phyloP scores from a whole-genome alignment of 805 yeast genomes.

The Pichia rugopelliculosa region DNA sequence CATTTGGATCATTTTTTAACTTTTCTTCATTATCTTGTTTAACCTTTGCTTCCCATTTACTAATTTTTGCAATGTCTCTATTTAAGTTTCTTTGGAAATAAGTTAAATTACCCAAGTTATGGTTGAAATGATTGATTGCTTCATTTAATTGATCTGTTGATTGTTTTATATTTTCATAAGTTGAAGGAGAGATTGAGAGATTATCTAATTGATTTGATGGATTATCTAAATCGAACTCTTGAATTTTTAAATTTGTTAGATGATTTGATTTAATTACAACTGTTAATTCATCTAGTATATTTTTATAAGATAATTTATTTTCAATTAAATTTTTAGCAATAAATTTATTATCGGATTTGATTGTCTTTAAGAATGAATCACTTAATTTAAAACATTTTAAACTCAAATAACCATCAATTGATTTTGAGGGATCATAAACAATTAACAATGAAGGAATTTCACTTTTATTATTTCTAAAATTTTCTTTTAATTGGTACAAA shows the following conservation, averaged over 20 bases:
- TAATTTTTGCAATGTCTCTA: slow-evolving; percentile 61
- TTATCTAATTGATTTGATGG: slow-evolving; percentile 15
- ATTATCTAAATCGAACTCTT: slow-evolving; percentile 17
- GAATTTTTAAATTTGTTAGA: slow-evolving; percentile 38
- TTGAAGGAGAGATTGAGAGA: slow-evolving; percentile 33
- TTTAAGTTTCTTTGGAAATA: slow-evolving; percentile 71
- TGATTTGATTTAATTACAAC: slow-evolving; percentile 60
- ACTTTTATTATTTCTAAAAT: slow-evolving; percentile 20
- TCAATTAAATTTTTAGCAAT: slow-evolving; percentile 54
- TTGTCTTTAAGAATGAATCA: slow-evolving; percentile 46
- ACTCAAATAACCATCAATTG: slow-evolving; percentile 53
- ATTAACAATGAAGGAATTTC: slow-evolving; percentile 40
- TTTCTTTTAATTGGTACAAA: slow-evolving; percentile 52
- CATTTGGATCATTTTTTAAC: slow-evolving; percentile 48
- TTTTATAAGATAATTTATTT: slow-evolving; percentile 53
- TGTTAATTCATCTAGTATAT: slow-evolving; percentile 67
- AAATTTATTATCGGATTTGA: slow-evolving; percentile 50
- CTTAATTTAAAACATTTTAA: slow-evolving; percentile 66
- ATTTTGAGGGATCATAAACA: slow-evolving; percentile 64
- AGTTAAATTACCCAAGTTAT: slow-evolving; percentile 73
- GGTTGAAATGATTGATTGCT: slow-evolving; percentile 67
- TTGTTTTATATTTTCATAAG: slow-evolving; percentile 34
- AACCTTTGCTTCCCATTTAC: slow-evolving; percentile 68
- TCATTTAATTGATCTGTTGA: slow-evolving; percentile 57
- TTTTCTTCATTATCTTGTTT: slow-evolving; percentile 58